phyloP scores from a whole-genome alignment of 2,329 filamentous ascomycete species.

The Clonostachys byssicola region DNA sequence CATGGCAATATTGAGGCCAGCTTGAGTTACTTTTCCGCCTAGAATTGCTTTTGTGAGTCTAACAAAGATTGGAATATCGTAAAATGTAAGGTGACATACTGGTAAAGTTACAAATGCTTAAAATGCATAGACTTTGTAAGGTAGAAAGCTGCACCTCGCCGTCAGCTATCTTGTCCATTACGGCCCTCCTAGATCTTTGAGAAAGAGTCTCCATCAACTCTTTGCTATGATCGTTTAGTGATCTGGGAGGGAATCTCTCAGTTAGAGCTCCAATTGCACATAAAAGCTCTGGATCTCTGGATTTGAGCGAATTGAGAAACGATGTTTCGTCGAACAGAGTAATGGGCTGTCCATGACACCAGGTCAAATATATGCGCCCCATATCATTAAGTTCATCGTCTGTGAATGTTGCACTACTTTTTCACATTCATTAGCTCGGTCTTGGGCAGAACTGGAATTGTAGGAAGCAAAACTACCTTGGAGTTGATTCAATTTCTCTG shows the following conservation, averaged over 20 bases:
- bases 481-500: no score
- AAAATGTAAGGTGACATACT: constrained; percentile 11
- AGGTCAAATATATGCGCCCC: constrained; percentile 34
- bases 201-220: constrained; percentile 5
- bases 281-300: constrained; percentile 26
- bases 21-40: no score
- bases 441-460: no score
- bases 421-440: no score
- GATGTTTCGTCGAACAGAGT: constrained; percentile 34
- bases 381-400: neutral
- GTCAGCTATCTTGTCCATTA: constrained; percentile 25
- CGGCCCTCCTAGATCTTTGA: constrained; percentile 11
- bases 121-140: constrained; percentile 27
- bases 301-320: constrained; percentile 30
- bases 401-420: no score
- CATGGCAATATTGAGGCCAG: no score
- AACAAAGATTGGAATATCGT: no score
- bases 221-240: constrained; percentile 6
- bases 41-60: no score
- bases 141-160: constrained; percentile 28
- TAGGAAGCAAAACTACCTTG: no score
- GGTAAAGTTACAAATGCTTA: constrained; percentile 29
- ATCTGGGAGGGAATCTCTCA: constrained; percentile 28
- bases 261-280: constrained; percentile 31
- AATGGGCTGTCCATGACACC: constrained; percentile 44